These are phyloP conservation scores for Raffaelea deltoideospora DNA, from an alignment of 2,329 filamentous ascomycete genomes.

Conservation along the genomic window DNA sequence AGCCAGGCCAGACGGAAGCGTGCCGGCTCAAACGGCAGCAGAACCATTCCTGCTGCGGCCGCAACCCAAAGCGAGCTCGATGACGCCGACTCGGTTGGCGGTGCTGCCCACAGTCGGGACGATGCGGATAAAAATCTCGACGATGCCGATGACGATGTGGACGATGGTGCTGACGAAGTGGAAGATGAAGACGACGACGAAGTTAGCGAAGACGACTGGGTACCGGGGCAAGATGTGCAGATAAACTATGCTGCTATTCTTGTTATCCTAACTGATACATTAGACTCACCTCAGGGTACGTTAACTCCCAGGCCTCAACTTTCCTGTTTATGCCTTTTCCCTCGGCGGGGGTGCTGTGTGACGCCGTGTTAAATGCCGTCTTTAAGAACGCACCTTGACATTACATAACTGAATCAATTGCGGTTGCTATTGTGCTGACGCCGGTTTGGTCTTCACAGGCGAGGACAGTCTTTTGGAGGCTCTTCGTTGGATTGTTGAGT, in stretches of 20 bases:
- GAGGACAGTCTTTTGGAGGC: slow-evolving; percentile 87
- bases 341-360: no score
- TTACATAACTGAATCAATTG: no score
- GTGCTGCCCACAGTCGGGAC: slow-evolving; percentile 35
- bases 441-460: slow-evolving; percentile 3
- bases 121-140: slow-evolving; percentile 40
- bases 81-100: slow-evolving; percentile 33
- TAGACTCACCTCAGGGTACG: slow-evolving; percentile 65
- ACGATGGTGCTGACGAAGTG: slow-evolving; percentile 62
- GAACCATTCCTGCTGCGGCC: slow-evolving; percentile 37
- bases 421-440: no score
- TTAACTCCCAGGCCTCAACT: no score
- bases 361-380: no score
- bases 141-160: slow-evolving; percentile 84
- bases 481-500: slow-evolving; percentile 86
- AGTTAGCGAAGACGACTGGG: slow-evolving; percentile 79
- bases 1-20: slow-evolving; percentile 54
- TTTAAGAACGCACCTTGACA: no score
- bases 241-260: slow-evolving; percentile 87
- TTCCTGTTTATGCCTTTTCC: no score
- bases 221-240: slow-evolving; percentile 91
- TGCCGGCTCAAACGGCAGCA: slow-evolving; percentile 43
- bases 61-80: slow-evolving; percentile 36
- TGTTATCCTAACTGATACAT: slow-evolving; percentile 77
- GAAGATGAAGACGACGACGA: slow-evolving; percentile 40